A percentile compares a stretch with the other conserved stretches of the same genome.
These are phyloP conservation scores for Alternaria novae-zelandiae DNA, from an alignment of 2,329 filamentous ascomycete genomes.

Conservation along the genomic window DNA sequence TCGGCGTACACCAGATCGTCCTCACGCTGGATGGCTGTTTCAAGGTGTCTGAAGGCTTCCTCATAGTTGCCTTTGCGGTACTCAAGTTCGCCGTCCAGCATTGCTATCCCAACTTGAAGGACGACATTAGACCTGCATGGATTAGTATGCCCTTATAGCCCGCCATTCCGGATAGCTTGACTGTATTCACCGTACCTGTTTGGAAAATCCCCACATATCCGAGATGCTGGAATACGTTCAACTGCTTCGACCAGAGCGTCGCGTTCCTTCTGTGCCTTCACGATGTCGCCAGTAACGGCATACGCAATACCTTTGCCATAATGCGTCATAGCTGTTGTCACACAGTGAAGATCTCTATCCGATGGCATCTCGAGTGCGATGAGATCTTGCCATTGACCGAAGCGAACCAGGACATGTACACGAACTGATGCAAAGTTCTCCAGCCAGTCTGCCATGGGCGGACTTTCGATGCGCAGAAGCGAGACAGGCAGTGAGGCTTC, in stretches of 20 bases:
- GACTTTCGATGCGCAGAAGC: constrained; percentile 67
- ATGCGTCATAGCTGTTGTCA: constrained; percentile 70
- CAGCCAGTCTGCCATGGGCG: constrained; percentile 78
- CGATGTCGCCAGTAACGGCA: constrained; percentile 63
- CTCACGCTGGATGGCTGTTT: constrained; percentile 64
- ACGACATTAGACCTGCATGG: constrained; percentile 62
- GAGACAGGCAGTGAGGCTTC: constrained; percentile 69
- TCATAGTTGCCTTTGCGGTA: constrained; percentile 69
- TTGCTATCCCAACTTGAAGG: constrained; percentile 63
- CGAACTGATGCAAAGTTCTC: constrained; percentile 73
- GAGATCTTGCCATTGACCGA: constrained; percentile 74
- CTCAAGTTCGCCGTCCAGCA: constrained; percentile 76
- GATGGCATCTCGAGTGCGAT: constrained; percentile 62
- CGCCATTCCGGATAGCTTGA: background rate
- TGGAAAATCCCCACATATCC: constrained; percentile 69
- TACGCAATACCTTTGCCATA: constrained; percentile 73
- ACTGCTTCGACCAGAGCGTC: constrained; percentile 60
- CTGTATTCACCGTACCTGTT: constrained; percentile 54
- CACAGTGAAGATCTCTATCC: constrained; percentile 68
- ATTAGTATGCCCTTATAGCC: background rate
- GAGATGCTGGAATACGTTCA: constrained; percentile 60
- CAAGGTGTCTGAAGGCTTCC: constrained; percentile 65
- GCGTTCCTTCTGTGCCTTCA: constrained; percentile 62
- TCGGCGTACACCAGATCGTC: constrained; percentile 73
- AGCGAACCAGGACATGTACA: constrained; percentile 73